A percentile compares a stretch with the other conserved stretches of the same genome.
phyloP scores from a whole-genome alignment of 768 basidiomycete species.

The Boletus huronensis region DNA sequence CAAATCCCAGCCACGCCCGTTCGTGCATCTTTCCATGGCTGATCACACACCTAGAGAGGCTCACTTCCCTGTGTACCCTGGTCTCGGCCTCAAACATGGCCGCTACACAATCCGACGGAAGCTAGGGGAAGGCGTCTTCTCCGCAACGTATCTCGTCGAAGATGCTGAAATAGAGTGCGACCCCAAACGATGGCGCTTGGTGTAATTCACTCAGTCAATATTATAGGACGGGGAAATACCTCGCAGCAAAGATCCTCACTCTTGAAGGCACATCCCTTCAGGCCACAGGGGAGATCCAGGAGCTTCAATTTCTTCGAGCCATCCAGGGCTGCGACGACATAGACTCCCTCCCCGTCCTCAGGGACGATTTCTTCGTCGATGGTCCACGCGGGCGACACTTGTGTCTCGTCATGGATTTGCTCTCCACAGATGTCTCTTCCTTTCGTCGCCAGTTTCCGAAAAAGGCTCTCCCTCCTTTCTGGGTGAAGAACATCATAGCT shows the following conservation, averaged over 20 bases:
- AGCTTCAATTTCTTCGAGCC: not conserved
- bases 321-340: not conserved
- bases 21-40: not conserved
- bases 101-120: not conserved
- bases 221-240: not conserved
- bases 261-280: not conserved
- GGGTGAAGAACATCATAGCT: not conserved
- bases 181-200: not conserved
- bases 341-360: not conserved
- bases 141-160: not conserved
- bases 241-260: not conserved
- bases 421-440: not conserved
- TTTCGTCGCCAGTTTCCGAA: not conserved
- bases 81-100: not conserved
- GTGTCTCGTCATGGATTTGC: not conserved
- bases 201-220: not conserved
- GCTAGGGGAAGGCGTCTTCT: not conserved
- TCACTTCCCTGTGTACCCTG: not conserved
- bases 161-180: not conserved
- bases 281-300: not conserved
- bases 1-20: not conserved
- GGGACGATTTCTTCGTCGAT: not conserved
- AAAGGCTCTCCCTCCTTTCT: not conserved
- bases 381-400: not conserved
- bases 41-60: not conserved